These are phyloP conservation scores for Penicillium brevicompactum DNA, from an alignment of 2,329 filamentous ascomycete species.

Conservation along the genomic window DNA sequence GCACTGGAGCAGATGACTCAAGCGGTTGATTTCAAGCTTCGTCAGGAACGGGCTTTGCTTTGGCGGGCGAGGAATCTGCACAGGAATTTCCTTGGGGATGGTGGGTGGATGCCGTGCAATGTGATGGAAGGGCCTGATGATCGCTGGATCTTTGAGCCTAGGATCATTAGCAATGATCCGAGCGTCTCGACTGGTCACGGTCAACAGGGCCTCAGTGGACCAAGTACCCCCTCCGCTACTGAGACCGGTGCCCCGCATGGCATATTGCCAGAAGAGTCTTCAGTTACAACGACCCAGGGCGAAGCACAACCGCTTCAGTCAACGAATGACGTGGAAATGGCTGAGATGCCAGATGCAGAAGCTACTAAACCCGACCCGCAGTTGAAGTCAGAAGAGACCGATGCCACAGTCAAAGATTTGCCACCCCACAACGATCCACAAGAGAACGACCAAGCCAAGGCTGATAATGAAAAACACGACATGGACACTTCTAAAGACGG, in stretches of 20 bases:
- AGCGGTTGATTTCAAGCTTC: conserved; percentile 59
- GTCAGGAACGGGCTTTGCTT: conserved; percentile 58
- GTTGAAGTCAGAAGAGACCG: conserved; percentile 40
- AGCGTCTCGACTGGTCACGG: conserved; percentile 19
- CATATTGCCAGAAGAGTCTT: conserved; percentile 5
- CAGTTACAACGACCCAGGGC: conserved; percentile 5
- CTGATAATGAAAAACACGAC: conserved; percentile 11
- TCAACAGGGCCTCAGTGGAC: conserved; percentile 19
- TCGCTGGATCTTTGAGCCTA: conserved; percentile 49
- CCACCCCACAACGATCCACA: conserved; percentile 28
- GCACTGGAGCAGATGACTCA: conserved; percentile 60
- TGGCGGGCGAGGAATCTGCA: conserved; percentile 61
- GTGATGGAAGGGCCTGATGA: conserved; percentile 55
- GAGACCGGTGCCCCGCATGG: conserved; percentile 14
- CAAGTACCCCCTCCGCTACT: conserved; percentile 10
- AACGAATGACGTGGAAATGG: conserved; percentile 39
- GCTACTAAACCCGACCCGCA: conserved; percentile 7
- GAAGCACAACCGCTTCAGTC: not conserved
- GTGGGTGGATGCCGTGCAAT: conserved; percentile 60
- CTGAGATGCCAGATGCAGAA: conserved; percentile 21
- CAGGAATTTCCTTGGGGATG: conserved; percentile 61
- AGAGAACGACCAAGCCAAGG: conserved; percentile 6
- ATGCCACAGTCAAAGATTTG: conserved; percentile 36
- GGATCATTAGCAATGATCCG: conserved; percentile 18
- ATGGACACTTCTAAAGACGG: conserved; percentile 18